A percentile compares a stretch with the other conserved stretches of the same genome.
Evolutionary conservation across 768 basidiomycete genomes (phyloP).

Genomic region (Paxillus rubicundulus): DNA sequence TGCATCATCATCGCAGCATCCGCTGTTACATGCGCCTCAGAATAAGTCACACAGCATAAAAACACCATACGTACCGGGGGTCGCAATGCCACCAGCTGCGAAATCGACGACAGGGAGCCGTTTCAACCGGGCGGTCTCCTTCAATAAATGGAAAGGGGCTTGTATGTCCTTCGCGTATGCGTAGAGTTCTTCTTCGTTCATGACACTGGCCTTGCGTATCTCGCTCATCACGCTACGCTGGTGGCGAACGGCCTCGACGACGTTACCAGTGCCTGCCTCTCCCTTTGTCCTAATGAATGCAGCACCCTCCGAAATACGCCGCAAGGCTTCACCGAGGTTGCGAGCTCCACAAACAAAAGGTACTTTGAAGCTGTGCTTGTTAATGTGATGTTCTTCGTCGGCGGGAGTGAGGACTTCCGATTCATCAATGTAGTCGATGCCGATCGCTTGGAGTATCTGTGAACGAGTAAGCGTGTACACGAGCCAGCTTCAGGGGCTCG

Average conservation of each 20-base stretch:
- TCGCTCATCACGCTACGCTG: slow-evolving; percentile 78
- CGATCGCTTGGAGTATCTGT: slow-evolving; percentile 89
- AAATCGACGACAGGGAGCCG: slow-evolving; percentile 95
- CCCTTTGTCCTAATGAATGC: slow-evolving; percentile 99
- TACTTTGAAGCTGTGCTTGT: slow-evolving; percentile 93
- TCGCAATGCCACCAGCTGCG: slow-evolving; percentile 91
- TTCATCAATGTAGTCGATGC: slow-evolving; percentile 96
- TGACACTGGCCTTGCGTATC: slow-evolving; percentile 80
- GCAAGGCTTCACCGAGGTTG: slow-evolving; percentile 92
- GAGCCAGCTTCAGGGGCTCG: background rate
- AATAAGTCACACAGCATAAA: background rate
- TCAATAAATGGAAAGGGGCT: slow-evolving; percentile 92
- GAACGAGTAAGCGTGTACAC: background rate
- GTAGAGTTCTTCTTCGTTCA: slow-evolving; percentile 96
- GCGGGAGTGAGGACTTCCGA: slow-evolving; percentile 94
- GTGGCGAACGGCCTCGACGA: slow-evolving; percentile 93
- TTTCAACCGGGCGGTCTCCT: slow-evolving; percentile 93
- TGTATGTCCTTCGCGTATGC: slow-evolving; percentile 88
- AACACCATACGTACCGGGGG: slow-evolving; percentile 61
- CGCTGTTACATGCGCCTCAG: slow-evolving; percentile 41
- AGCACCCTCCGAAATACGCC: slow-evolving; percentile 95
- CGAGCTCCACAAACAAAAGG: slow-evolving; percentile 97
- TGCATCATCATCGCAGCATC: slow-evolving; percentile 99
- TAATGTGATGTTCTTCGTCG: slow-evolving; percentile 94
- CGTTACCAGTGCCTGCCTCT: slow-evolving; percentile 85